Base-by-base conservation (phyloP, 108 stramenopile species). In the Cylindrotheca fusiformis region DNA sequence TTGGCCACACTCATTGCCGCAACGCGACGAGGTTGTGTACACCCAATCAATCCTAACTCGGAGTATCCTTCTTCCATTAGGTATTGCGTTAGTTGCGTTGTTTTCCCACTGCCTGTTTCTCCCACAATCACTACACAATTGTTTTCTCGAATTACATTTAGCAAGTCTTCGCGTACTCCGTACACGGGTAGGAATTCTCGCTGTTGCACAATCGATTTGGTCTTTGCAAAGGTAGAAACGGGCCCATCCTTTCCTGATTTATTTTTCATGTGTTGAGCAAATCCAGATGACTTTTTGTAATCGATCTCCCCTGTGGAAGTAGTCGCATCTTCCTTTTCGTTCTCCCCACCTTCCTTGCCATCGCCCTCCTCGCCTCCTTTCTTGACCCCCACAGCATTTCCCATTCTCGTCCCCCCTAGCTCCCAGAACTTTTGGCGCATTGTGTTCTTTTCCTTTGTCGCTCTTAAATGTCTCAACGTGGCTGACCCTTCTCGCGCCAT, bases 1-100 rank as follows among this genome's bases (percentile, higher is more conserved):
- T 96, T 97, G 22, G 99, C 99, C 24, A 99, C 99, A 68, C 94
- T 94, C 97, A 98, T 99, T 41, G 99, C 99, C 17, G 99, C 99
- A 12, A 99, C 99, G 21, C 99, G 90, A 30, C 98, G 76, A 2
- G 91, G 91, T 60, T 95, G 94, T 24, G 97, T 98, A 74, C 99
- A 99, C 5, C 95, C 97, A n/a, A 99, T 87, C 63, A 96, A 81
- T 25, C 97, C 97, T 60, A 74, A 95, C 32, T 93, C 85, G 20
- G 91, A 79, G 55, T 91, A 94, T 23, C 97, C 96, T 62, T 95
- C 97, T 68, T 99, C 99, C 74, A 90, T 85, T 14, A 99, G 67
- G 71, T 97, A 99, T 65, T 99, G 99, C 6, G 96, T 97, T 50
- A 99, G 74, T 67, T 99, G 99, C 21, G 99, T 99, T 18, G 97